Base-by-base conservation (phyloP, 2,329 filamentous ascomycete species). In the Penicillium sp. region DNA sequence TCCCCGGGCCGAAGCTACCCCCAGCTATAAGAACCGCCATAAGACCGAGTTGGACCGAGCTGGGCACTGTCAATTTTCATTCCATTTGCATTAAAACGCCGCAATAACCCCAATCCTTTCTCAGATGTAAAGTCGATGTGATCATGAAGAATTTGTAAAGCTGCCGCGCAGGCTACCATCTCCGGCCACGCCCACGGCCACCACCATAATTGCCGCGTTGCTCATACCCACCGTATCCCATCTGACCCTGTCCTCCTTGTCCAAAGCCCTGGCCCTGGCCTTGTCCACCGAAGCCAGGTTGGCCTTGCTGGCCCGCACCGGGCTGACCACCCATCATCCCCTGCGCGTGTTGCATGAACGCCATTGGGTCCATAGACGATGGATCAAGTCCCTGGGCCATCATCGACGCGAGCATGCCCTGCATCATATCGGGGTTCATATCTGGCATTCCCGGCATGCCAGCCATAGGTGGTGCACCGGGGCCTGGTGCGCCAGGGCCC, bases 371-470 rank as follows among this genome's bases (percentile, higher is more conserved):
- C 79, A 86, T 83, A 53, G 81, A 77, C 8, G 78, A 78, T 2
- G 84, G 83, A 66, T 85, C 82, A 59, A 85, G 76, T 9, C 85
- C 84, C 60, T 84, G 81, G 44, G 81, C 75, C 75, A 84, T 83
- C 79, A 86, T 84, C 67, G 81, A 79, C 33, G 81, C 78, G 64
- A 86, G 79, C 82, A 88, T 86, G 63, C 83, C 81, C 75, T 86
- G 83, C 83, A 86, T 85, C 80, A 86, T 85, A 61, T 86, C 82
- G 1, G 79, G 77, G 35, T 79, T 77, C 74, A 84, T 82, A 56
- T 83, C 82, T 26, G 82, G 81, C 77, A 85, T 82, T 1, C 81
- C 80, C 6, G 68, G 68, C 71, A 74, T 76, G 24, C 65, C 73
- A 35, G 69, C 73, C 78, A 74, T 79, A 22, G 77, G 63, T 60